Conservation (phyloP, 2,329 filamentous ascomycete genomes). For the Cladosporium phlei region DNA sequence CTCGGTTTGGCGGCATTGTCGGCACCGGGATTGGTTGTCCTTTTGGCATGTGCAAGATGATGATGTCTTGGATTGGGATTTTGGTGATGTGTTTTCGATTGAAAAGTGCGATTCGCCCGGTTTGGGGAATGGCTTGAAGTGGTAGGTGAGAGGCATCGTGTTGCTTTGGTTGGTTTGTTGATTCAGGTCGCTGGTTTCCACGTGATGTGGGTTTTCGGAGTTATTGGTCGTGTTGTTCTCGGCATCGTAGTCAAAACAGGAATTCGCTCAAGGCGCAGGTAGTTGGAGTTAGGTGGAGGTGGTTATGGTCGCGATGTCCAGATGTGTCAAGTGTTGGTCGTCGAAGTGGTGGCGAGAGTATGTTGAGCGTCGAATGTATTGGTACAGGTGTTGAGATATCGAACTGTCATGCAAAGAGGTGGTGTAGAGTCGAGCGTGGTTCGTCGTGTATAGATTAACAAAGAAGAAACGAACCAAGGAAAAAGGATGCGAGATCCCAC, state of each 20-base stretch:
- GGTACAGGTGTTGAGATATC: no score
- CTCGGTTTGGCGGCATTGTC: background rate
- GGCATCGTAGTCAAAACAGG: slow-evolving; percentile 5
- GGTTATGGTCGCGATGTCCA: no score
- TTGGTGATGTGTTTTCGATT: background rate
- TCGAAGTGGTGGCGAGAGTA: no score
- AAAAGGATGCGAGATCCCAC: no score
- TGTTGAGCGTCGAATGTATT: no score
- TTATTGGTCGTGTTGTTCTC: slow-evolving; percentile 1
- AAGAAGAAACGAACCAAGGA: no score
- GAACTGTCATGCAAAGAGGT: no score
- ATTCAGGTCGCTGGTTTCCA: slow-evolving; percentile 4
- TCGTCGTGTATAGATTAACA: no score
- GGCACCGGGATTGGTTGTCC: background rate
- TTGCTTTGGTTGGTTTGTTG: background rate
- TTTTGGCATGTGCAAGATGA: background rate
- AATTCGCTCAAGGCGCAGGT: background rate
- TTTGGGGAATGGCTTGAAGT: slow-evolving; percentile 6
- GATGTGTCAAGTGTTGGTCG: no score
- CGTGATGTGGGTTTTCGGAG: background rate
- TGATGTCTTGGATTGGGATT: background rate
- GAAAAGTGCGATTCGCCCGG: background rate
- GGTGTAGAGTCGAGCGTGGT: no score
- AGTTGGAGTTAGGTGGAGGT: no score
- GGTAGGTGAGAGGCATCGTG: slow-evolving; percentile 14